Conservation (phyloP, 805 yeast genomes). For the Yamadazyma endophytica region DNA sequence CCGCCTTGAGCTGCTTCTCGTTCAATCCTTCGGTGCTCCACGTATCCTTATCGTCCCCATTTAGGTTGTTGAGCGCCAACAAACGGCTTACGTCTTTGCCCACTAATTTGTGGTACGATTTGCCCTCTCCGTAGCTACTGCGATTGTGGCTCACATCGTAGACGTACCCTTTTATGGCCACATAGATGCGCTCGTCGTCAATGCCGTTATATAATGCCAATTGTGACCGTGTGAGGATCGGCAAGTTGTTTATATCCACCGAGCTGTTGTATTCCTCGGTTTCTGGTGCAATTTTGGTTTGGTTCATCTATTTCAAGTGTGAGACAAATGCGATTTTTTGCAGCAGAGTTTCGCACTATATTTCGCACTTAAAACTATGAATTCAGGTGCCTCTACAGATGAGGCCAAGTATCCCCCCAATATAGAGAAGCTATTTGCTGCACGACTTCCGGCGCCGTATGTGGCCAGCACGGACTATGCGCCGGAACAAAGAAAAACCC, state of each 20-base stretch:
- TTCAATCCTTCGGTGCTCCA: constrained; percentile 52
- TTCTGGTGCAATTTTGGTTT: no score
- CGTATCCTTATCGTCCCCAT: constrained; percentile 16
- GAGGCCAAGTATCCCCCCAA: constrained; percentile 33
- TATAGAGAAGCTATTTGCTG: constrained; percentile 51
- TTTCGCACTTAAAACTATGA: no score
- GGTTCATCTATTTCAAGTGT: neutral
- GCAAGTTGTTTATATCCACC: constrained; percentile 26
- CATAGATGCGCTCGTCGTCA: constrained; percentile 45
- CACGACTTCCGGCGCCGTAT: constrained; percentile 53
- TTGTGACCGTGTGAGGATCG: constrained; percentile 30
- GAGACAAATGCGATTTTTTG: neutral
- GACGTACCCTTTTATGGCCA: constrained; percentile 71
- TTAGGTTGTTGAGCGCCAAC: constrained; percentile 56
- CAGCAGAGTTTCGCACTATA: no score
- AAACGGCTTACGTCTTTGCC: constrained; percentile 80
- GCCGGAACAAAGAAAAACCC: constrained; percentile 44
- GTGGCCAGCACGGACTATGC: constrained; percentile 48
- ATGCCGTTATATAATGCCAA: constrained; percentile 30
- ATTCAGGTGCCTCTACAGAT: no score
- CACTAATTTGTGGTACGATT: constrained; percentile 64
- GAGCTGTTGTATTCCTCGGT: constrained; percentile 25
- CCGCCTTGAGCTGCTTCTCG: constrained; percentile 54
- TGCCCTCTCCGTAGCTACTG: constrained; percentile 73
- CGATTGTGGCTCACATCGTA: constrained; percentile 72